A percentile compares a stretch with the other conserved stretches of the same genome.
Conservation (phyloP, 768 basidiomycete genomes). For the Lentinula lateritia region DNA sequence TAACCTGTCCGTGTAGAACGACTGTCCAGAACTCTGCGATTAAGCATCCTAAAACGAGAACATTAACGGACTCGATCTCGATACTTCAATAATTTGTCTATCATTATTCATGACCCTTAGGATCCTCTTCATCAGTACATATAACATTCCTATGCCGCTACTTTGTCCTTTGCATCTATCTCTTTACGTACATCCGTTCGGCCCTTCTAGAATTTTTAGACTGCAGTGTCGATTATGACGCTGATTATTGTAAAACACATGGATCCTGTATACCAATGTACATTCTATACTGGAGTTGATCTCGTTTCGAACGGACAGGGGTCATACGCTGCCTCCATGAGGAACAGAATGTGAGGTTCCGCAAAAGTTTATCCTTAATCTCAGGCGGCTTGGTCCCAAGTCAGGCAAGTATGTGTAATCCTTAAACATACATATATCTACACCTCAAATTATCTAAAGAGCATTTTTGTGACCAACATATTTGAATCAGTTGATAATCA, state of each 20-base stretch:
- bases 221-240: not conserved
- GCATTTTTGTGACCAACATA: too few relatives aligned
- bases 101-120: slow-evolving; percentile 2
- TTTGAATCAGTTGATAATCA: too few relatives aligned
- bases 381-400: too few relatives aligned
- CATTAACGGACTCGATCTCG: not conserved
- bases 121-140: not conserved
- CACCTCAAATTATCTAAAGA: too few relatives aligned
- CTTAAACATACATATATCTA: too few relatives aligned
- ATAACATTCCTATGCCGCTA: not conserved
- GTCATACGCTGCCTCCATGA: too few relatives aligned
- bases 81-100: not conserved
- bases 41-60: slow-evolving; percentile 20
- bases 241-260: not conserved
- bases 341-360: too few relatives aligned
- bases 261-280: not conserved
- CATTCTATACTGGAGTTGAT: not conserved
- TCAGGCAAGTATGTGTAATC: too few relatives aligned
- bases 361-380: too few relatives aligned
- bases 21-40: slow-evolving; percentile 44
- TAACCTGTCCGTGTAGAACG: slow-evolving; percentile 31
- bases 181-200: not conserved
- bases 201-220: not conserved
- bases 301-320: too few relatives aligned
- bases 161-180: not conserved